phyloP scores from a whole-genome alignment of 768 basidiomycete species.

The Arthromyces matolae region DNA sequence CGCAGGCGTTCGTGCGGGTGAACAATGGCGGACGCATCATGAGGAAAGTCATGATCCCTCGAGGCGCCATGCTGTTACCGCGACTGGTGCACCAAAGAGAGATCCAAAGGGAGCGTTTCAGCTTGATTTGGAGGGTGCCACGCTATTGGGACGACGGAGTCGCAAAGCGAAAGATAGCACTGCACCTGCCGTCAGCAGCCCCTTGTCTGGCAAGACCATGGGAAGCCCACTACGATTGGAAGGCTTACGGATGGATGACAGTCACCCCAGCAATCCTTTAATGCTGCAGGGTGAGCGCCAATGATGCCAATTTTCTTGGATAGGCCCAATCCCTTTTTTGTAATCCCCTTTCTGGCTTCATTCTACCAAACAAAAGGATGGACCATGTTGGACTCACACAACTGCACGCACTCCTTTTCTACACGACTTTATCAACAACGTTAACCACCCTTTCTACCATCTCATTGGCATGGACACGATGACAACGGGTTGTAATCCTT shows the following conservation, averaged over 20 bases:
- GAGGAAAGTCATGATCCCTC: constrained; percentile 26
- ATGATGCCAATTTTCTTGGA: too few relatives aligned
- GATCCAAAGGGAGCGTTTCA: constrained; percentile 53
- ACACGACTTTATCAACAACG: too few relatives aligned
- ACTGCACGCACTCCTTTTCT: too few relatives aligned
- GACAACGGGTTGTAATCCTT: too few relatives aligned
- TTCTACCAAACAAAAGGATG: too few relatives aligned
- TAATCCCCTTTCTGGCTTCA: too few relatives aligned
- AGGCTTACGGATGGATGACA: constrained; percentile 18
- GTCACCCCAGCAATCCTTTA: constrained; percentile 14
- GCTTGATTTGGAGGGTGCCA: constrained; percentile 82
- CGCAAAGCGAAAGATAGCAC: constrained; percentile 28
- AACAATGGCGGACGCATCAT: constrained; percentile 33
- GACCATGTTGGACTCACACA: too few relatives aligned
- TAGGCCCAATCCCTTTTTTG: too few relatives aligned
- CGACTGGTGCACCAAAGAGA: constrained; percentile 9
- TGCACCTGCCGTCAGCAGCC: constrained; percentile 27
- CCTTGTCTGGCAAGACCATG: constrained; percentile 29
- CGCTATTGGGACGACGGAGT: constrained; percentile 74
- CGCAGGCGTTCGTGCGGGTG: constrained; percentile 13
- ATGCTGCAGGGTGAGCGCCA: constrained; percentile 5
- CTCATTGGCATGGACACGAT: too few relatives aligned
- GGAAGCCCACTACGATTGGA: constrained; percentile 26
- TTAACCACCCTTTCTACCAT: too few relatives aligned
- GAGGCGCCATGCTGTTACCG: constrained; percentile 10